These are phyloP conservation scores for Medicago truncatula DNA, from an alignment of 306 rosid species.

Conservation along the genomic window DNA sequence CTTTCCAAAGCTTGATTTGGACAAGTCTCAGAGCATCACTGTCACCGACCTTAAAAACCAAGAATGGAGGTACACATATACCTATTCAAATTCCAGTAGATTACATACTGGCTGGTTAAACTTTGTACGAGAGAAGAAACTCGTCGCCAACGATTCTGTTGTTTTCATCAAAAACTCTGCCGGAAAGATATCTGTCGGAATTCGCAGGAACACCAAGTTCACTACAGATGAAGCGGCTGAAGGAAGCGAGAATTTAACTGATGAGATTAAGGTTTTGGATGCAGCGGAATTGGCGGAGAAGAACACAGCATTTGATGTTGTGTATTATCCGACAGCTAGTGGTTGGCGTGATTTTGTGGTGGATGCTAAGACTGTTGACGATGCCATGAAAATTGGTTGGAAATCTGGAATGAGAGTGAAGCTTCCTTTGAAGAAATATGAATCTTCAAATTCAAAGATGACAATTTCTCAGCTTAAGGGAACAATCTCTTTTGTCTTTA, in stretches of 20 bases:
- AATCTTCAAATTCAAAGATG: not conserved
- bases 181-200: slow-evolving; percentile 54
- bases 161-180: slow-evolving; percentile 55
- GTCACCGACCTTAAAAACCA: slow-evolving; percentile 63
- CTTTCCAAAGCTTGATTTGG: too few relatives aligned
- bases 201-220: slow-evolving; percentile 49
- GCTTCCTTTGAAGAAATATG: not conserved
- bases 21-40: not conserved
- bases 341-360: slow-evolving; percentile 71
- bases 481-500: not conserved
- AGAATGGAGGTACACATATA: slow-evolving; percentile 67
- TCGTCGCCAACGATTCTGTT: slow-evolving; percentile 72
- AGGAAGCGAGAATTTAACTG: slow-evolving; percentile 45
- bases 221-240: too few relatives aligned
- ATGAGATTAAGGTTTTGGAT: slow-evolving; percentile 42
- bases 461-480: not conserved
- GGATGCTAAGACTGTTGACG: slow-evolving; percentile 62
- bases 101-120: slow-evolving; percentile 70
- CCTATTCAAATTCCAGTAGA: slow-evolving; percentile 55
- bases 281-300: slow-evolving; percentile 65
- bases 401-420: slow-evolving; percentile 62
- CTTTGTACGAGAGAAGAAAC: slow-evolving; percentile 70
- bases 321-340: slow-evolving; percentile 61
- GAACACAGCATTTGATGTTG: slow-evolving; percentile 62
- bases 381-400: slow-evolving; percentile 52